Conservation (phyloP, 2,329 filamentous ascomycete genomes). For the Penicillium rolfsii region DNA sequence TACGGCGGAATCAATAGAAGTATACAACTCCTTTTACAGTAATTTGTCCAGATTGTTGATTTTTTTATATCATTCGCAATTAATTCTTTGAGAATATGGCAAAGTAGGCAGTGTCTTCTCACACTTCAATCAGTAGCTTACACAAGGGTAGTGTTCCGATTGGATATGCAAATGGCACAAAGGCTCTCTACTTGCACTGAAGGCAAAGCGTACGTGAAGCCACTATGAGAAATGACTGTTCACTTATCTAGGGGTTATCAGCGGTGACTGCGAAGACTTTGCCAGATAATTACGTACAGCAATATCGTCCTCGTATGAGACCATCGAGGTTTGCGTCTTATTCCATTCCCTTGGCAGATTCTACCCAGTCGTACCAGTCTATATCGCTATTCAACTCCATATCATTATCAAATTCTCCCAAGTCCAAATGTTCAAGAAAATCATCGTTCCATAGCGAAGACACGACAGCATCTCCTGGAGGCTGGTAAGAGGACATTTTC, state of each 20-base stretch:
- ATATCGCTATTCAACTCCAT: conserved; percentile 40
- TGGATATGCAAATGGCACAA: conserved; percentile 33
- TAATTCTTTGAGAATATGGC: conserved; percentile 21
- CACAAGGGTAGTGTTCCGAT: conserved; percentile 26
- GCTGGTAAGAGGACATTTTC: background rate
- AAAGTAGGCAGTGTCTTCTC: conserved; percentile 10
- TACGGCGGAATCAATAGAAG: background rate
- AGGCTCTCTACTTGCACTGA: conserved; percentile 32
- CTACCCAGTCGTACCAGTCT: conserved; percentile 46
- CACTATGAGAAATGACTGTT: background rate
- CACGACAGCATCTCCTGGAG: background rate
- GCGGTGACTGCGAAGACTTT: background rate
- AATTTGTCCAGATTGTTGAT: conserved; percentile 39
- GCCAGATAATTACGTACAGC: background rate
- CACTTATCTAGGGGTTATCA: background rate
- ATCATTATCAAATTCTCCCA: conserved; percentile 9
- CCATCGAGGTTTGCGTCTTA: background rate
- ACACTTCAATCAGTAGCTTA: background rate
- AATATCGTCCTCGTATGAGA: background rate
- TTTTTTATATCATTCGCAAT: background rate
- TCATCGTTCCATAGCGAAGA: conserved; percentile 27
- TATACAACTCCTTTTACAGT: conserved; percentile 32
- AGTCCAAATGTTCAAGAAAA: background rate
- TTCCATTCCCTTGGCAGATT: conserved; percentile 39
- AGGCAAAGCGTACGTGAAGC: conserved; percentile 27